Evolutionary conservation across 495 filamentous ascomycete species (phyloP), one percentile per base, ranked within the genome.

Genomic region (Tuber borchii): DNA sequence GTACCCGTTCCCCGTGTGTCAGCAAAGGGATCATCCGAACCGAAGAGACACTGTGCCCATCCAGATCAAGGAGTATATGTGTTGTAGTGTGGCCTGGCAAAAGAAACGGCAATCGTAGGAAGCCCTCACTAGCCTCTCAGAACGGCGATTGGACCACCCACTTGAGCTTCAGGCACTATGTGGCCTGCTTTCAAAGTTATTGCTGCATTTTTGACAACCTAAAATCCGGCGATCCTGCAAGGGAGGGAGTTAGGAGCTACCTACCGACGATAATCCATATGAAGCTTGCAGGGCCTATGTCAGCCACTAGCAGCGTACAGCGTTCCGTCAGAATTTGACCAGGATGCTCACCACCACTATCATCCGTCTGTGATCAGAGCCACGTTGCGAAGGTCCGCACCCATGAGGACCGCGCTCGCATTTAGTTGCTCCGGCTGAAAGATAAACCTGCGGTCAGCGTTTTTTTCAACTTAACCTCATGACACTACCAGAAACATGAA

Each of bases 331-430:
- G 8, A 74, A 76, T 74, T 73, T 71, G 43, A 71, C 43, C 31
- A 68, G n/a, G 75, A 46, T 68, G 76, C 81, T 72, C 79, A 79
- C 82, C 82, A 12, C 95, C 95, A 37, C 89, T 91, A 81, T 97
- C 95, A 86, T 0, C 95, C 95, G 84, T 99, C 95, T 0, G 95
- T 99, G 40, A 98, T 93, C 16, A 99, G 86, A 1, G 95, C 95
- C 31, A 97, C 90, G 78, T 97, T 97, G 76, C 85, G 92, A 70
- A 99, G 85, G 37, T 91, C 91, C 14, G 95, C 95, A 39, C 95
- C 95, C 93, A 97, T 97, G 44, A 99, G 90, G 10, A 93, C 92
- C 1, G 94, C 95, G 77, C 89, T 91, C 14, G 95, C 91, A 82
- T 91, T 93, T 45, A 97, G 88, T 85, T 97, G 94, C 84, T 99